Percentiles rank a stretch among this genome's conserved stretches.
phyloP scores from a whole-genome alignment of 805 yeast species.

The Candida verbasci region DNA sequence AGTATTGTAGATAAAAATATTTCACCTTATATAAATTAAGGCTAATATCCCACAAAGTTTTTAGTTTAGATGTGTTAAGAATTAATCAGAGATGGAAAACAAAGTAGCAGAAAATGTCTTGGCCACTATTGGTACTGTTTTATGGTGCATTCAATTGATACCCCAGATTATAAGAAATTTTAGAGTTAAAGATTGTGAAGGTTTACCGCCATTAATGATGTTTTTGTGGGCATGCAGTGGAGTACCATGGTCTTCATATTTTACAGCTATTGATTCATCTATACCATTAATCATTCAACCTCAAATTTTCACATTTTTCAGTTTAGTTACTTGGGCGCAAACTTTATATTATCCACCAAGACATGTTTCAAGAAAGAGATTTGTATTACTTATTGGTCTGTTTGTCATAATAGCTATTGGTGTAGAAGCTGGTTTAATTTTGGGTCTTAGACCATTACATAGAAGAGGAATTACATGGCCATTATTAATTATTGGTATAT shows the following conservation, averaged over 20 bases:
- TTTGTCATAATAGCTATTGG: slow-evolving; percentile 50
- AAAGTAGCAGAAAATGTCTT: slow-evolving; percentile 63
- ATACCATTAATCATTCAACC: slow-evolving; percentile 86
- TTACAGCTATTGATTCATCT: slow-evolving; percentile 63
- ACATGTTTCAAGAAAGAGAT: slow-evolving; percentile 26
- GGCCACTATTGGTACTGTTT: slow-evolving; percentile 84
- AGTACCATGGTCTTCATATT: slow-evolving; percentile 83
- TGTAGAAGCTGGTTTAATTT: slow-evolving; percentile 63
- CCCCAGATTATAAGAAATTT: slow-evolving; percentile 82
- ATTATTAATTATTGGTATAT: slow-evolving; percentile 67
- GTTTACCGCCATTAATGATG: slow-evolving; percentile 86
- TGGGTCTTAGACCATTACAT: slow-evolving; percentile 61
- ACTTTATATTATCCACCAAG: slow-evolving; percentile 68
- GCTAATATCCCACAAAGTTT: background rate
- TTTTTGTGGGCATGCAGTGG: slow-evolving; percentile 74
- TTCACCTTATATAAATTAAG: no score
- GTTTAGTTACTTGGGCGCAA: slow-evolving; percentile 63
- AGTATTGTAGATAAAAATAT: background rate
- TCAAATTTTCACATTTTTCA: slow-evolving; percentile 68
- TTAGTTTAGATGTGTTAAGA: slow-evolving; percentile 22
- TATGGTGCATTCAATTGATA: slow-evolving; percentile 88
- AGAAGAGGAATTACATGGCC: slow-evolving; percentile 66
- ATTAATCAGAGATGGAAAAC: slow-evolving; percentile 19
- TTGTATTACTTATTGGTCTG: slow-evolving; percentile 27
- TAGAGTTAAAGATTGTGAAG: slow-evolving; percentile 72